Conservation (phyloP, 2,329 filamentous ascomycete genomes). For the Fusarium tupiense region DNA sequence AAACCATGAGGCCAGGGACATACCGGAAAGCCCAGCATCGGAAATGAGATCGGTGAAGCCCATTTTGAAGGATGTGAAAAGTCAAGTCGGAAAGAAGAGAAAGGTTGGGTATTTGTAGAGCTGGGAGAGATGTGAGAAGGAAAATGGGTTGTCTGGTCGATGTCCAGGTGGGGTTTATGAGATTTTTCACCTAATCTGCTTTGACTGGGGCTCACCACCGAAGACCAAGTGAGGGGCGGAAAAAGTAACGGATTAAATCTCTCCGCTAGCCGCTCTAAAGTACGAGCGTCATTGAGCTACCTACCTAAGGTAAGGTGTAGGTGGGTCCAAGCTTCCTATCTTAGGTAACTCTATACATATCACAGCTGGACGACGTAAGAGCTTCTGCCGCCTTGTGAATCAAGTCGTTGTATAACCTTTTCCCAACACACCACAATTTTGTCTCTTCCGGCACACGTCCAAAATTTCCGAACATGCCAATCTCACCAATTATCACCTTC, state of each 20-base stretch:
- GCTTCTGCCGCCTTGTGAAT: constrained; percentile 49
- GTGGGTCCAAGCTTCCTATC: constrained; percentile 11
- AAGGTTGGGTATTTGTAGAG: constrained; percentile 44
- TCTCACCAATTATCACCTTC: constrained; percentile 90
- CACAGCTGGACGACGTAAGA: constrained; percentile 52
- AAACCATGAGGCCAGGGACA: constrained; percentile 43
- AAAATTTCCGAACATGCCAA: constrained; percentile 70
- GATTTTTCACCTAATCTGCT: constrained; percentile 50
- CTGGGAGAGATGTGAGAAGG: constrained; percentile 44
- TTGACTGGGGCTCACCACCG: constrained; percentile 30
- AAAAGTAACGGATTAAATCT: constrained; percentile 17
- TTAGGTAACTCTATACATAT: constrained; percentile 31
- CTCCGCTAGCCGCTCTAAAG: not conserved
- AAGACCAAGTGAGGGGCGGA: constrained; percentile 15
- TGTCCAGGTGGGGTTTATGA: constrained; percentile 54
- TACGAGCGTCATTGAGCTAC: constrained; percentile 13
- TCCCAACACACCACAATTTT: constrained; percentile 9
- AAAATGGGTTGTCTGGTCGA: constrained; percentile 51
- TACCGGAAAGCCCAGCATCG: constrained; percentile 68
- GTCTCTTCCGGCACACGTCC: not conserved
- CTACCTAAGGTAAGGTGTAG: not conserved
- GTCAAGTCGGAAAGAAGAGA: constrained; percentile 36
- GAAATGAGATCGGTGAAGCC: constrained; percentile 75
- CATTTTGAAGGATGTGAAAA: constrained; percentile 61
- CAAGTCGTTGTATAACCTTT: constrained; percentile 11